phyloP scores from a whole-genome alignment of 2,329 filamentous ascomycete genomes.

The Cladophialophora carrionii region DNA sequence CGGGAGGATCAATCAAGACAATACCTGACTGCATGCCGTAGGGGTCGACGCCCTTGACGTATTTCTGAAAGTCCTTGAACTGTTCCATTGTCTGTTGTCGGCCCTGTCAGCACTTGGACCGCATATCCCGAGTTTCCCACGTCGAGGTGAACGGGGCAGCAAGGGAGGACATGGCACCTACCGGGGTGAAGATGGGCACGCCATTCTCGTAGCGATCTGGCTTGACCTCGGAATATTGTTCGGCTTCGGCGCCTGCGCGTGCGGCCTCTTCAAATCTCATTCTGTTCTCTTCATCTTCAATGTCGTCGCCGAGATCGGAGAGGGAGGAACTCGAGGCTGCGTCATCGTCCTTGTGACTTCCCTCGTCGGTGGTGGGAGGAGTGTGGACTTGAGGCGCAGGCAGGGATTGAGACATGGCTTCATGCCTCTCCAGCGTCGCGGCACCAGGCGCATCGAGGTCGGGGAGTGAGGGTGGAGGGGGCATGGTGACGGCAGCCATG shows the following conservation, averaged over 20 bases:
- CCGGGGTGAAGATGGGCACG: conserved; percentile 89
- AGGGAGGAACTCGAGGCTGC: conserved; percentile 45
- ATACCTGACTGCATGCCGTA: conserved; percentile 99
- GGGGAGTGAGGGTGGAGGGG: conserved; percentile 35
- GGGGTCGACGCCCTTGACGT: conserved; percentile 84
- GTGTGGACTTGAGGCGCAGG: conserved; percentile 35
- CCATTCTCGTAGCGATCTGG: conserved; percentile 86
- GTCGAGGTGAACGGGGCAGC: background rate
- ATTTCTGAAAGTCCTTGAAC: conserved; percentile 73
- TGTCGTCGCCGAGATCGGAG: conserved; percentile 37
- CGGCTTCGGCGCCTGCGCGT: conserved; percentile 49
- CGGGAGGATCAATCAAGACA: conserved; percentile 89
- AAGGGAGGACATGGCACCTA: conserved; percentile 45
- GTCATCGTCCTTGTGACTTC: conserved; percentile 47
- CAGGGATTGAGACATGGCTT: conserved; percentile 20
- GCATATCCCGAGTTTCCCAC: background rate
- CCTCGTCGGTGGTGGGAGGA: conserved; percentile 39
- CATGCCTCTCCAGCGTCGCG: conserved; percentile 27
- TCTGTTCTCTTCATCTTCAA: conserved; percentile 38
- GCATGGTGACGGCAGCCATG: conserved; percentile 38
- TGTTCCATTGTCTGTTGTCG: conserved; percentile 74
- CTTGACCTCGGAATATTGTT: conserved; percentile 75
- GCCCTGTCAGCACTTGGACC: conserved; percentile 15
- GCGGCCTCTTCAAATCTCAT: conserved; percentile 39
- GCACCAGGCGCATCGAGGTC: conserved; percentile 25